Conservation (phyloP, 192 early-diverging fungal species). For the Backusella sp. region DNA sequence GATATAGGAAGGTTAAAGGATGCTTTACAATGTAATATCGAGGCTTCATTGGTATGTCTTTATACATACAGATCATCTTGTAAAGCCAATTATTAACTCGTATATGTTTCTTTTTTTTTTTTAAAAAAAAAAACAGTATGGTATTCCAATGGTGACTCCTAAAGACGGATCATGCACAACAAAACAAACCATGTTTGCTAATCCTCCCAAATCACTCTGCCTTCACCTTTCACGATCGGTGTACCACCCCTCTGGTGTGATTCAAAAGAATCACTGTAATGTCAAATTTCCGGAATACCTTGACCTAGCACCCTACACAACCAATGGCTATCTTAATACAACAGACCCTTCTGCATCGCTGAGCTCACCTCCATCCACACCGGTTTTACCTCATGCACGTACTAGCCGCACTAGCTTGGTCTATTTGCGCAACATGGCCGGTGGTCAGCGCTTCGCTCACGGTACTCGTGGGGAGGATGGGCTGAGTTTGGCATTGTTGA, state of each 20-base stretch:
- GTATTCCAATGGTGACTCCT: constrained; percentile 33
- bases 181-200: constrained; percentile 86
- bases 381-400: constrained; percentile 8
- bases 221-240: constrained; percentile 87
- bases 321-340: constrained; percentile 55
- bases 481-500: constrained; percentile 11
- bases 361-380: constrained; percentile 10
- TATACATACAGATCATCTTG: neutral
- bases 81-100: neutral
- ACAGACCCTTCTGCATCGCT: constrained; percentile 20
- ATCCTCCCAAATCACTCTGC: constrained; percentile 76
- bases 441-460: neutral
- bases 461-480: constrained; percentile 1
- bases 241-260: constrained; percentile 63
- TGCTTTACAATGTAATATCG: constrained; percentile 40
- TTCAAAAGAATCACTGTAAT: constrained; percentile 76
- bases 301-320: constrained; percentile 76
- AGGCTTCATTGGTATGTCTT: constrained; percentile 44
- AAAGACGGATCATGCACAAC: constrained; percentile 44
- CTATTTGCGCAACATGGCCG: constrained; percentile 33
- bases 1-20: constrained; percentile 42
- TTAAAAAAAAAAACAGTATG: constrained; percentile 16
- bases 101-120: neutral
- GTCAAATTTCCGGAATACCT: constrained; percentile 71
- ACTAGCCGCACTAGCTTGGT: constrained; percentile 32